Evolutionary conservation across 2,329 filamentous ascomycete genomes (phyloP).

Genomic region (Colletotrichum sp.): DNA sequence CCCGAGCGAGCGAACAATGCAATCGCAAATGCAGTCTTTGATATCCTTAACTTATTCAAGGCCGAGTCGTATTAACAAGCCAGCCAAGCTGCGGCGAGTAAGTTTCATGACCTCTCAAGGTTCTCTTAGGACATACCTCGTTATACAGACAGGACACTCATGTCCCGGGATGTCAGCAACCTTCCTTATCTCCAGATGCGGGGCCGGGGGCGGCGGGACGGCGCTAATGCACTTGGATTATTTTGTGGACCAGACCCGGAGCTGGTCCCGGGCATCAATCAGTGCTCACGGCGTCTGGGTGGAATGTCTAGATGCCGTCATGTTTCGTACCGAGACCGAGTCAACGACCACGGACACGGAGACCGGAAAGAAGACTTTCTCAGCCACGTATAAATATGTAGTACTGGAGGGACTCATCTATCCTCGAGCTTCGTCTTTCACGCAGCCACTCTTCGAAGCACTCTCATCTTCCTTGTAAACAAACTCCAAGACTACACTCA

Average conservation of each 20-base stretch:
- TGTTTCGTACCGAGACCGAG: background rate
- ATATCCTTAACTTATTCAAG: background rate
- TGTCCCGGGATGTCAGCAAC: background rate
- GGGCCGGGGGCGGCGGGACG: background rate
- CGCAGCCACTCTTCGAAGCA: rapidly evolving
- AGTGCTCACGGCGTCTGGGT: background rate
- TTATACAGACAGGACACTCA: background rate
- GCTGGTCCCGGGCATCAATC: background rate
- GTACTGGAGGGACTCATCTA: rapidly evolving
- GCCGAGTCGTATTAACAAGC: background rate
- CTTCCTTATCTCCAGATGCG: background rate
- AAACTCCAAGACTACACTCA: background rate
- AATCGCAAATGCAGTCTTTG: background rate
- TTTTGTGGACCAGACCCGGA: background rate
- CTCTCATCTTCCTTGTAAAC: rapidly evolving
- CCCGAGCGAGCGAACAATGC: background rate
- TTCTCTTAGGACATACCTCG: rapidly evolving
- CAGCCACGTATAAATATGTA: background rate
- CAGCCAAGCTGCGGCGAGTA: background rate
- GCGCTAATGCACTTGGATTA: slow-evolving; percentile 2
- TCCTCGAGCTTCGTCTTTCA: background rate
- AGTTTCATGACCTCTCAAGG: background rate
- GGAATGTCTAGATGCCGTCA: background rate
- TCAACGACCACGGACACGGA: background rate
- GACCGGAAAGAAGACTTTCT: rapidly evolving